phyloP scores from a whole-genome alignment of 768 basidiomycete species.

The Pleurotus pulmonarius region DNA sequence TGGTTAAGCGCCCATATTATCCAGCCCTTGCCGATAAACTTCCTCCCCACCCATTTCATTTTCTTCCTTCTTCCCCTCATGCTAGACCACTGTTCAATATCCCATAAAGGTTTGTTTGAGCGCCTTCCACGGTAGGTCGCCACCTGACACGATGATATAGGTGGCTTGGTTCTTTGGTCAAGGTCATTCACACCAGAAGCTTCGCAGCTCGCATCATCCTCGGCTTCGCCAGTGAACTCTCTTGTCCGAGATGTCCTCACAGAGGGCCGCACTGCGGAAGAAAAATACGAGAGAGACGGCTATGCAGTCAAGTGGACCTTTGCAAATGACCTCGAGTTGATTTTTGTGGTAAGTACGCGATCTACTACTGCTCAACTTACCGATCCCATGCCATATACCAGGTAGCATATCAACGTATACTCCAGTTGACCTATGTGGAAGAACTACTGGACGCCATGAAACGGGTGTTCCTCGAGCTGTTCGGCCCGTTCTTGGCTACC shows the following conservation, averaged over 20 bases:
- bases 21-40: too few relatives aligned
- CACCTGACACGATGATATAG: slow-evolving; percentile 31
- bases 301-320: slow-evolving; percentile 94
- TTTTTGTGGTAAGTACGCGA: slow-evolving; percentile 77
- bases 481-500: slow-evolving; percentile 76
- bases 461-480: slow-evolving; percentile 81
- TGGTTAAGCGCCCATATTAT: too few relatives aligned
- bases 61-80: slow-evolving; percentile 33
- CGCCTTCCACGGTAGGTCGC: too few relatives aligned
- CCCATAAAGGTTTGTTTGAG: slow-evolving; percentile 70
- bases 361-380: background rate
- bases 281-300: slow-evolving; percentile 90
- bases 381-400: slow-evolving; percentile 24
- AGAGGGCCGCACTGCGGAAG: slow-evolving; percentile 78
- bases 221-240: slow-evolving; percentile 81
- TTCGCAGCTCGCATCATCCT: slow-evolving; percentile 59
- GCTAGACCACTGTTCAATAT: slow-evolving; percentile 96
- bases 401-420: slow-evolving; percentile 96
- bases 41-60: too few relatives aligned
- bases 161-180: slow-evolving; percentile 93
- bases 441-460: slow-evolving; percentile 81
- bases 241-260: slow-evolving; percentile 90
- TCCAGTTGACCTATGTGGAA: slow-evolving; percentile 92
- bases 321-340: slow-evolving; percentile 91
- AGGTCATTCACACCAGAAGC: slow-evolving; percentile 91